Evolutionary conservation across 257 asterid species (phyloP).

Genomic region (Solanum gracilifrons): DNA sequence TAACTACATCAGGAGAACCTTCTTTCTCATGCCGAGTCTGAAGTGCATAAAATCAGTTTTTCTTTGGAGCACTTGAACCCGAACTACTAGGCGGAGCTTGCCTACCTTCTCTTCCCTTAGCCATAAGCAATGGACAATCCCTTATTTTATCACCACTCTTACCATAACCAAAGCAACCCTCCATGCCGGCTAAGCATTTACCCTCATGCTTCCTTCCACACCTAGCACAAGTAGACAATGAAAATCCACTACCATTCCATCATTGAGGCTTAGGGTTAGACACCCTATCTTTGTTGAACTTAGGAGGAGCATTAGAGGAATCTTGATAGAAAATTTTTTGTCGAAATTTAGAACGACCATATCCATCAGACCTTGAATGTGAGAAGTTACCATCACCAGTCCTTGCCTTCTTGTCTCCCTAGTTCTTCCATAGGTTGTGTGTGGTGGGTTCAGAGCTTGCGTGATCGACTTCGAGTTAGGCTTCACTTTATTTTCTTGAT

Average conservation of each 20-base stretch:
- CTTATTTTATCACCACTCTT: background rate
- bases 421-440: background rate
- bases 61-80: background rate
- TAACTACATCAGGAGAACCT: background rate
- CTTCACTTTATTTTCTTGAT: background rate
- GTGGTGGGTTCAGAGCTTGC: background rate
- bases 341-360: background rate
- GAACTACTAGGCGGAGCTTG: background rate
- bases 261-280: too few relatives aligned
- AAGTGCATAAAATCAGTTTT: background rate
- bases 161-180: background rate
- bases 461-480: background rate
- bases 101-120: background rate
- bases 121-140: background rate
- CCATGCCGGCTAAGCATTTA: too few relatives aligned
- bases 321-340: too few relatives aligned
- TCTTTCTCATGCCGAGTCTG: background rate
- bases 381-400: background rate
- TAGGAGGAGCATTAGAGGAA: background rate
- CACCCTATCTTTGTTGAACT: too few relatives aligned
- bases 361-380: background rate
- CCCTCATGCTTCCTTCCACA: background rate
- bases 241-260: too few relatives aligned
- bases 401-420: background rate
- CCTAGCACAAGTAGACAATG: too few relatives aligned